Conservation (phyloP, 2,329 filamentous ascomycete species). For the Fusarium setosum region DNA sequence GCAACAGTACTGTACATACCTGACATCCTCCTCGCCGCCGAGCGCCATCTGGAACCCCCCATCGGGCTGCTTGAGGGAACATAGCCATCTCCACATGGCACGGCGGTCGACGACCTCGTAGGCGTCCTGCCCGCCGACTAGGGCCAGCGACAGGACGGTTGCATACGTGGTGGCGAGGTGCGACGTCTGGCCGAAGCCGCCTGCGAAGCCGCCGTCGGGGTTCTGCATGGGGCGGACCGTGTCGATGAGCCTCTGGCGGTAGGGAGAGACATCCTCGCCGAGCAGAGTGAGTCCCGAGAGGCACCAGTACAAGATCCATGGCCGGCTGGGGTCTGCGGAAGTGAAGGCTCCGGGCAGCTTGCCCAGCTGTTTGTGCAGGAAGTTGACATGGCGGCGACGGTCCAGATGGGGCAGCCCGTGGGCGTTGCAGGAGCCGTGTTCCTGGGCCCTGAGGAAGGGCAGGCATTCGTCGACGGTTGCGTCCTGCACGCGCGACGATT, state of each 20-base stretch:
- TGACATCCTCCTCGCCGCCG: constrained; percentile 92
- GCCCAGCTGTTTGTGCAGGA: constrained; percentile 68
- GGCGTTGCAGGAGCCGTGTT: constrained; percentile 69
- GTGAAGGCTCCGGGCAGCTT: constrained; percentile 77
- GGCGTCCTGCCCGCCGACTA: constrained; percentile 80
- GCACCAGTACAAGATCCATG: constrained; percentile 96
- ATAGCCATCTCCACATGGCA: constrained; percentile 92
- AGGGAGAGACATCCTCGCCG: constrained; percentile 77
- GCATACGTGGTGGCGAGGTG: constrained; percentile 94
- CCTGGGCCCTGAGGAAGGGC: constrained; percentile 71
- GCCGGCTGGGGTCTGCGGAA: constrained; percentile 84
- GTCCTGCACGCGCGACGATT: constrained; percentile 75
- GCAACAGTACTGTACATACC: constrained; percentile 62
- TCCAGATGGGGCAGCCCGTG: constrained; percentile 82
- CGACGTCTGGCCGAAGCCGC: constrained; percentile 89
- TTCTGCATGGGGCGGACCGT: constrained; percentile 89
- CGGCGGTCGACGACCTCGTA: constrained; percentile 83
- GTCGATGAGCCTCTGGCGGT: constrained; percentile 75
- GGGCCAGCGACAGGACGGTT: constrained; percentile 79
- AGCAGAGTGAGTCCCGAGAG: constrained; percentile 80
- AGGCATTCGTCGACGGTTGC: constrained; percentile 76
- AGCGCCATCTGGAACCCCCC: constrained; percentile 91
- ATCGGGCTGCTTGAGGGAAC: constrained; percentile 83
- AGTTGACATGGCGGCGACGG: constrained; percentile 69
- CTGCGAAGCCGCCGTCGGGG: constrained; percentile 85